Percentiles rank a stretch among this genome's conserved stretches.
These are phyloP conservation scores for Botrytis fabae DNA, from an alignment of 2,329 filamentous ascomycete genomes.

Conservation along the genomic window DNA sequence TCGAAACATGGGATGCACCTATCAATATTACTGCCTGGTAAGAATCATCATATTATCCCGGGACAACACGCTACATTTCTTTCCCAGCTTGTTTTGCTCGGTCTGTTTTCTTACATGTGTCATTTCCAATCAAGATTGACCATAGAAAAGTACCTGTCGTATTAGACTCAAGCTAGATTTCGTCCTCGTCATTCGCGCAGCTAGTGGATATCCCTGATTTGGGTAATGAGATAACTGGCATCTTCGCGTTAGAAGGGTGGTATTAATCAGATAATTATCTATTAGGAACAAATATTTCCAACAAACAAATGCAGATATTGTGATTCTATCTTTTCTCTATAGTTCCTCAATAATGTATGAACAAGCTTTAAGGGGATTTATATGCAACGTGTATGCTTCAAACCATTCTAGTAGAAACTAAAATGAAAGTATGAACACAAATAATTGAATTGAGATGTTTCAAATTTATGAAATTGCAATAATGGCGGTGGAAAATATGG, in stretches of 20 bases:
- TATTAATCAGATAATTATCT: not conserved
- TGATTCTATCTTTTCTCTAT: not conserved
- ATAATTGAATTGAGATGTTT: not conserved
- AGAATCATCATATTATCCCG: not conserved
- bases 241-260: not conserved
- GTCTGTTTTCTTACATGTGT: not conserved
- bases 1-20: not conserved
- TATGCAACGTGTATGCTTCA: not conserved
- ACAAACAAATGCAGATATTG: not conserved
- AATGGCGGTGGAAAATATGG: not conserved
- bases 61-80: not conserved
- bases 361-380: not conserved
- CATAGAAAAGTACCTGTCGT: not conserved
- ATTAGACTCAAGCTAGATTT: not conserved
- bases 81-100: not conserved
- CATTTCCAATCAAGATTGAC: not conserved
- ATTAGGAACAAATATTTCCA: not conserved
- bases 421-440: not conserved
- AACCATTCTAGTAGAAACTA: not conserved
- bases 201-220: not conserved
- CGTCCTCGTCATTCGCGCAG: not conserved
- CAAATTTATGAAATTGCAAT: not conserved
- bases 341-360: fast-evolving
- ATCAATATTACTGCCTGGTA: not conserved
- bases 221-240: not conserved